Base-by-base conservation (phyloP, 2,329 filamentous ascomycete genomes). In the Aspergillus pseudotamarii region DNA sequence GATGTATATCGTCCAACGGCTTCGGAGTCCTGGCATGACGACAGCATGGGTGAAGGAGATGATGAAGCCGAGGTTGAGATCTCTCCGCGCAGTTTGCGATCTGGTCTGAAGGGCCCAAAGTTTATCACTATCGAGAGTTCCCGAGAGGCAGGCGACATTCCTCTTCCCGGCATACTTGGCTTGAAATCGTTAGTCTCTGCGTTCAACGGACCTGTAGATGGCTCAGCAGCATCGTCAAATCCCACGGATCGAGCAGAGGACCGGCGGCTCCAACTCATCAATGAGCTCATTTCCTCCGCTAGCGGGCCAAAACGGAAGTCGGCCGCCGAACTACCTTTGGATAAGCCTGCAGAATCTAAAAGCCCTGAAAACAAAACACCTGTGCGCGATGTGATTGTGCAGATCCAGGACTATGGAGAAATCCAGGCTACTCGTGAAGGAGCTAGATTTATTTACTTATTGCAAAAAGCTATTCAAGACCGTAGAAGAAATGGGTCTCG, bases 321-420 rank as follows among this genome's bases (percentile, higher is more conserved):
- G 2, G 23, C 41, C 8, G 21, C 66, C 6, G 48, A 55, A 10
- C 65, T 65, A 46, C 61, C 38, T 41, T n/a, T 63, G 28, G 50
- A 67, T 59, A 59, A 61, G 21, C 23, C 63, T 14, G 34, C 63
- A 54, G 62, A 61, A 46, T 57, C 50, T 6, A 38, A 45, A 41
- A 36, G 19, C 10, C 57, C 54, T 36, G 66, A 71, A 57, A 50
- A 60, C 32, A 19, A 3, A 11, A 38, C 11, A 23, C 65, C 66
- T 32, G 64, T 59, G 59, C 69, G 73, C 71, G 73, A 83, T 28
- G 83, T 93, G 9, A 89, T 98, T 62, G 83, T 96, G 45, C 92
- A 92, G 69, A 80, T 97, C 14, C 87, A 91, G 73, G 92, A 98
- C 74, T 91, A 93, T 71, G 88, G 91, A 59, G 92, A 96, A 66